Evolutionary conservation across 495 filamentous ascomycete genomes (phyloP).

Genomic region (Platismatia glauca): DNA sequence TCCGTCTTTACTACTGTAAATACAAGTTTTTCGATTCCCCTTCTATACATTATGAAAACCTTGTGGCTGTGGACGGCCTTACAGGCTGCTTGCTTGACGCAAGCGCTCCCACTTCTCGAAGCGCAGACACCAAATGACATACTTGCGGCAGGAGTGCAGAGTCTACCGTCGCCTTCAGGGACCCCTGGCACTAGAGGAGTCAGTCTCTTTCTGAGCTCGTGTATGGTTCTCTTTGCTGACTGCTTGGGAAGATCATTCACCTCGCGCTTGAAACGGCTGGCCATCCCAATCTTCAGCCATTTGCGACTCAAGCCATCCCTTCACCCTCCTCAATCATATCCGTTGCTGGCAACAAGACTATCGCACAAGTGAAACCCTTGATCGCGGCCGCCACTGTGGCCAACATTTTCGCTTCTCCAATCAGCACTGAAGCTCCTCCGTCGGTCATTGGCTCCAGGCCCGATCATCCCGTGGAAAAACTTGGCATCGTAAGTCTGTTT

Average conservation of each 20-base stretch:
- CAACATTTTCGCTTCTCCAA: background rate
- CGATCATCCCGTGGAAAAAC: constrained; percentile 44
- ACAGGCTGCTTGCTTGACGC: background rate
- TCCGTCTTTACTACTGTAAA: background rate
- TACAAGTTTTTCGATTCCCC: background rate
- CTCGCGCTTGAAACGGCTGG: background rate
- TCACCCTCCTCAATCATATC: background rate
- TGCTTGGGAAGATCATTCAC: background rate
- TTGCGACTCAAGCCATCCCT: background rate
- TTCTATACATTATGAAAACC: background rate
- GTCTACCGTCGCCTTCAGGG: background rate
- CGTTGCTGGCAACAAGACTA: background rate
- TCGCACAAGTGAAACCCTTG: background rate
- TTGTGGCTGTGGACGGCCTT: background rate
- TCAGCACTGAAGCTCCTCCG: constrained; percentile 44
- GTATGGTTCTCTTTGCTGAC: background rate
- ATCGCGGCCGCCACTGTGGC: background rate
- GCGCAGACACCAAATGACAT: background rate
- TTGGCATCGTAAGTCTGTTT: constrained; percentile 37
- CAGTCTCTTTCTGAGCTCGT: background rate
- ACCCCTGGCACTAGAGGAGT: background rate
- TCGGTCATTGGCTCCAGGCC: constrained; percentile 40
- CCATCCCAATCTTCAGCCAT: background rate
- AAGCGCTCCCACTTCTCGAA: background rate
- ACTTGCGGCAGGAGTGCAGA: background rate